Conservation (phyloP, 768 basidiomycete species). For the Trametes villosa region DNA sequence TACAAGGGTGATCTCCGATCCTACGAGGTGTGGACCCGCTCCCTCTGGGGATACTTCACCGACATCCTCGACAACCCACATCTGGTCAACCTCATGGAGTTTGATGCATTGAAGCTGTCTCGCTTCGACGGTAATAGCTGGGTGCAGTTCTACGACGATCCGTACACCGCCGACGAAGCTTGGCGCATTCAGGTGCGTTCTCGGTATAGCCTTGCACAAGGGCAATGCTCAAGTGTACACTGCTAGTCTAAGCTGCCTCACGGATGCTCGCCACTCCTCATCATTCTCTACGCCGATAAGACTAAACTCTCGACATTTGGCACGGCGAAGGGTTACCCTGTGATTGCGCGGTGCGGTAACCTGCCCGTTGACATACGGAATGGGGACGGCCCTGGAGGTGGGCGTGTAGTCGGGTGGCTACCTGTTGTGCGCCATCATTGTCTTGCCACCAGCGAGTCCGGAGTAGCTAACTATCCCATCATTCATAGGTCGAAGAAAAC, state of each 20-base stretch:
- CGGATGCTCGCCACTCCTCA: neutral
- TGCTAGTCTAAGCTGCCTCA: neutral
- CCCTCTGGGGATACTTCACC: conserved; percentile 18
- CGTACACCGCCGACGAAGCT: conserved; percentile 17
- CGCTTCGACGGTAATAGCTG: conserved; percentile 14
- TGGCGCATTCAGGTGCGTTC: conserved; percentile 24
- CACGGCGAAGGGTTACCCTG: conserved; percentile 9
- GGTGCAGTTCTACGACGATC: conserved; percentile 21
- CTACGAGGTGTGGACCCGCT: conserved; percentile 10
- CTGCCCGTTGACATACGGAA: conserved; percentile 15
- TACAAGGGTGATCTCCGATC: neutral
- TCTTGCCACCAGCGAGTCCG: neutral
- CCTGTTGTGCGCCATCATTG: conserved; percentile 9
- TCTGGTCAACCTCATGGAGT: conserved; percentile 14
- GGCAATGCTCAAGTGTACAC: neutral
- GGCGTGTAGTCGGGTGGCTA: conserved; percentile 15
- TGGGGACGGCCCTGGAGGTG: conserved; percentile 9
- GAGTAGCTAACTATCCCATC: neutral
- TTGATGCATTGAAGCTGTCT: conserved; percentile 18
- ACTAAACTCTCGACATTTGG: conserved; percentile 11
- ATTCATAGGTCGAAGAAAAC: neutral
- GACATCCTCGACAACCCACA: conserved; percentile 14
- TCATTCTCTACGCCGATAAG: conserved; percentile 16
- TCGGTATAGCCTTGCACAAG: neutral
- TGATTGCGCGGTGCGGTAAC: conserved; percentile 3